These are phyloP conservation scores for Globisporangium middletonii DNA, from an alignment of 352 stramenopile species.

Conservation along the genomic window DNA sequence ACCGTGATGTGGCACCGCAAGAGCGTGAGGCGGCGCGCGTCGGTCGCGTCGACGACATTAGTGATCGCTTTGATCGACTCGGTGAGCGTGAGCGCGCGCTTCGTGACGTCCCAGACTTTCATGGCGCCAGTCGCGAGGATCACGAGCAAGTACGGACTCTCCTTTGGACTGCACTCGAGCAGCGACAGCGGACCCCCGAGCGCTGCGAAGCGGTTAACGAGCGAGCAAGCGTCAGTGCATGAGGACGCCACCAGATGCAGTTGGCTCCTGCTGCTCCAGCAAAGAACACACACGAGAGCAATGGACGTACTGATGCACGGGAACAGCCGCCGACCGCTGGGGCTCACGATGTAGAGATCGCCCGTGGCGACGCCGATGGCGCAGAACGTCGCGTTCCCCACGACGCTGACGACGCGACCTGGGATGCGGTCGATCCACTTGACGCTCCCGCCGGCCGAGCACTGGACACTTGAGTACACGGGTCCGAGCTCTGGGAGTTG, in stretches of 20 bases:
- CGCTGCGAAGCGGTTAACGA: too few relatives aligned
- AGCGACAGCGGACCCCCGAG: conserved; percentile 56
- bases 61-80: conserved; percentile 65
- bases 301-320: conserved; percentile 56
- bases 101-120: conserved; percentile 69
- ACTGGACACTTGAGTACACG: conserved; percentile 72
- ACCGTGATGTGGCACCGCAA: conserved; percentile 65
- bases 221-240: conserved; percentile 4
- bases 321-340: conserved; percentile 63
- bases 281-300: conserved; percentile 1
- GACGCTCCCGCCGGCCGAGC: conserved; percentile 34
- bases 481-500: conserved; percentile 61
- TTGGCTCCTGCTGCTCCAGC: too few relatives aligned
- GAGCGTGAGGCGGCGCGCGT: conserved; percentile 47
- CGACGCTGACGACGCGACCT: conserved; percentile 43
- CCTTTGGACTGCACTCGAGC: conserved; percentile 58
- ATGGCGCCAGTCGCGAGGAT: conserved; percentile 51
- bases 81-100: conserved; percentile 40
- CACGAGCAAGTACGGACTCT: conserved; percentile 69
- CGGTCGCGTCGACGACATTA: conserved; percentile 21
- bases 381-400: conserved; percentile 62
- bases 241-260: too few relatives aligned
- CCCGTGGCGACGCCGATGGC: conserved; percentile 54
- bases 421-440: conserved; percentile 82
- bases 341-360: conserved; percentile 60